Evolutionary conservation across 495 filamentous ascomycete species (phyloP), one percentile per base, ranked within the genome.

Genomic region (Aspergillus bridgeri): DNA sequence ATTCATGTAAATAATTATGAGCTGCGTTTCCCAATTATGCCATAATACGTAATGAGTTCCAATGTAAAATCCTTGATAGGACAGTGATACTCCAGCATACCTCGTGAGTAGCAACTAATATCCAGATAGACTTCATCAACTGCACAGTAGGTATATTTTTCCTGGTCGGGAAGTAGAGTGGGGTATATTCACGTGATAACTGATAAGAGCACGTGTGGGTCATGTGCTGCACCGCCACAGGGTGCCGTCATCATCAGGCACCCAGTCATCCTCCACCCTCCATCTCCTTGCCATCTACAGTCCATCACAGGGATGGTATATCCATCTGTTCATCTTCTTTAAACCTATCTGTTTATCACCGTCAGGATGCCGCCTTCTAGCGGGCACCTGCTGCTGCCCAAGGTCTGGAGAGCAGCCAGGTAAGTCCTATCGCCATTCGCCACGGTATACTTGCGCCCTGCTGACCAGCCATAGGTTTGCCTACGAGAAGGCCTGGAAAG

Each of bases 311-410:
- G 53, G 46, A 63, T 67, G 57, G 53, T 43, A 17, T 27, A 44
- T 49, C 43, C 58, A 63, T 61, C 60, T 44, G 33, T 51, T 24
- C 22, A 44, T 43, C 47, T 48, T 46, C 23, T 46, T 46, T 27
- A 51, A 27, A 25, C 55, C 38, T 55, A 61, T 66, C 57, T 56
- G 49, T 51, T 19, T 52, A 51, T 42, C 60, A 61, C 52, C 25
- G 50, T 71, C 72, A 77, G 65, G 58, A 92, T 92, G 89, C 79
- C 79, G 68, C 78, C 87, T 74, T 79, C 84, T 42, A 77, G 71
- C 63, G 86, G 85, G 75, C 86, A 86, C 74, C 79, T 90, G 65
- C 81, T 86, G 81, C 84, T 87, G 58, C 83, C 87, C 59, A 85
- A 87, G 62, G 77, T 87, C 60, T 75, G 88, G 79, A 86, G 85